Base-by-base conservation (phyloP, 768 basidiomycete species). In the Tulasnella sp. region DNA sequence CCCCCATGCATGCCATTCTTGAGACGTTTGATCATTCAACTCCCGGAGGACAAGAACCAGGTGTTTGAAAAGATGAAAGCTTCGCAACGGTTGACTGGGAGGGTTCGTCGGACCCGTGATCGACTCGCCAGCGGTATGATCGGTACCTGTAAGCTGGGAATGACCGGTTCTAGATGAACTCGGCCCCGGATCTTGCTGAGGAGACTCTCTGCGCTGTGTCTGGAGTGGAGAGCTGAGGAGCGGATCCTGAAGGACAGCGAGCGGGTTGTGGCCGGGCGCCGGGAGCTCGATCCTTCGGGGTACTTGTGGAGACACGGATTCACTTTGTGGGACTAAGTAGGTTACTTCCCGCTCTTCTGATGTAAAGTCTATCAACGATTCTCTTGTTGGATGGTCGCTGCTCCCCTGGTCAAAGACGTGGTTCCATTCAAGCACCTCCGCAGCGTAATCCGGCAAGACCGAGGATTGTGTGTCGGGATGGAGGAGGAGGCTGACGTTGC, bases 1-100 rank as follows among this genome's bases (percentile, higher is more conserved):
- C 20, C 64, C 64, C 64, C 64, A 69, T 69, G 64, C 31, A 69
- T 69, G 64, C 64, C 64, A 69, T 69, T 69, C 64, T 14, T 28
- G 28, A 28, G 64, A 69, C 12, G 64, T 69, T 69, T 69, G 64
- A 69, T 24, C 64, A 5, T 28, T 69, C 28, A 69, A 37, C 1
- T 69, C 64, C 64, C 11, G 24, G 28, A 69, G 64, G 64, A 69
- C 64, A 34, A 37, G 18, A 24, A 69, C 64, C 64, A 69, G 34
- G 64, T 69, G 64, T 34, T 69, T 37, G 34, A 69, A 69, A 37
- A 28, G 34, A 14, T 28, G 18, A 69, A 69, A 69, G 64, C 64
- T 69, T 37, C 64, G 64, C 12, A 69, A 14, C 28, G 31, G 64
- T 28, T 37, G 64, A 22, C 34, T 37, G 64, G 16, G 34, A 69